Conservation (phyloP, 495 filamentous ascomycete species). For the Paragyromitra xinjiangensis region DNA sequence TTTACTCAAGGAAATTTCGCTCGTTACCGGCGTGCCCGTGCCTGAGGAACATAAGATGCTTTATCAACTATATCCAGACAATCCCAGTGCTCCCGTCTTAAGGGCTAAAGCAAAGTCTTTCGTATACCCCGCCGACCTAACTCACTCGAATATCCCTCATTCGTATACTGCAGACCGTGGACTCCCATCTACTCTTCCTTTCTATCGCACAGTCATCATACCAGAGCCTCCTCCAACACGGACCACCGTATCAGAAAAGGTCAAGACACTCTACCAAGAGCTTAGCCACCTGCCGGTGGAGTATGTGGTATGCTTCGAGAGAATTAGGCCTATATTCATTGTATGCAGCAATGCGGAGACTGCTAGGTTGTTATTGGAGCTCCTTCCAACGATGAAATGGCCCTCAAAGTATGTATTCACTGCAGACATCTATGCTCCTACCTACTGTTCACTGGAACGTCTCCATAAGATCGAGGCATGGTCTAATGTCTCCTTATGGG, state of each 20-base stretch:
- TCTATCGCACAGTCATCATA: constrained; percentile 14
- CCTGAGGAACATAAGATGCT: neutral
- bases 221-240: neutral
- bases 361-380: neutral
- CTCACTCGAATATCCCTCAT: neutral
- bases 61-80: constrained; percentile 11
- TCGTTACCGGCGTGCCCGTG: neutral
- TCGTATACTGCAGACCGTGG: neutral
- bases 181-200: constrained; percentile 3
- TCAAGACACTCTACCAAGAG: neutral
- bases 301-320: constrained; percentile 15
- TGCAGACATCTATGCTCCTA: neutral
- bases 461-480: neutral
- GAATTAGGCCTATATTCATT: constrained; percentile 3
- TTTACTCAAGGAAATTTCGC: neutral
- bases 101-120: neutral
- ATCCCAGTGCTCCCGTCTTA: neutral
- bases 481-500: constrained; percentile 18
- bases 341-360: constrained; percentile 4
- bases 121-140: neutral
- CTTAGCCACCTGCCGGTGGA: constrained; percentile 17
- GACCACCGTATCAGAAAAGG: neutral
- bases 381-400: neutral
- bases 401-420: neutral
- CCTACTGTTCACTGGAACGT: neutral